Evolutionary conservation across 164 flowering plant genomes (phyloP), one percentile per base, ranked within the genome.

Genomic region (Sextonia rubra): DNA sequence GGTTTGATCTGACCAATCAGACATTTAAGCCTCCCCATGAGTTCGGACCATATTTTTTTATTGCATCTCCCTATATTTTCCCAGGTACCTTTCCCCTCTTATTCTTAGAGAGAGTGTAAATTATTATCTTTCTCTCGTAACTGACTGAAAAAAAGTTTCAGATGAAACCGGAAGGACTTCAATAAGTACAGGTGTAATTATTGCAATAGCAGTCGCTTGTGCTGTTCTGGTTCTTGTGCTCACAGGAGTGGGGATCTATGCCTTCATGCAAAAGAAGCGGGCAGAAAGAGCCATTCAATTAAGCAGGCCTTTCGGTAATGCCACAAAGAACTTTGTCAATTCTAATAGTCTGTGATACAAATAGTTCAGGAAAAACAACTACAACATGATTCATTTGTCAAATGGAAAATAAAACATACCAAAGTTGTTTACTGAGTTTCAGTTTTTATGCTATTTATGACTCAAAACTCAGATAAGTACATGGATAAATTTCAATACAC

Each of bases 261-360:
- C 91, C n/a, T 6, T 86, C 68, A 68, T 82, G 71, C 96, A 90
- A 71, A 90, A 85, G 85, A 86, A 83, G 68, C 87, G 96, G 4
- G 96, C 93, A 63, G 93, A 89, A 73, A 83, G 72, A 77, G 96
- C 96, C 17, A 85, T 85, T 69, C 87, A 78, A 69, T 49, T 83
- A 58, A 90, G 89, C 68, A 83, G 73, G 73, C 93, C 96, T 72
- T 90, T 90, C 65, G 91, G 93, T 90, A 83, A 83, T 71, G 63
- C 65, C 12, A n/a, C 44, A 37, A 32, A 37, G 44, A 37, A 7
- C 44, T 37, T 37, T 37, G 44, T 47, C 7, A 56, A n/a, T 56
- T 56, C 60, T 56, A 56, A 56, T 56, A 1, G 22, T 56, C 60
- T 17, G 60, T 37, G 44, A 37, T 37, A 37, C 44, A 5, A 37